phyloP scores from a whole-genome alignment of 2,329 filamentous ascomycete genomes.

The Falciphora oryzae region DNA sequence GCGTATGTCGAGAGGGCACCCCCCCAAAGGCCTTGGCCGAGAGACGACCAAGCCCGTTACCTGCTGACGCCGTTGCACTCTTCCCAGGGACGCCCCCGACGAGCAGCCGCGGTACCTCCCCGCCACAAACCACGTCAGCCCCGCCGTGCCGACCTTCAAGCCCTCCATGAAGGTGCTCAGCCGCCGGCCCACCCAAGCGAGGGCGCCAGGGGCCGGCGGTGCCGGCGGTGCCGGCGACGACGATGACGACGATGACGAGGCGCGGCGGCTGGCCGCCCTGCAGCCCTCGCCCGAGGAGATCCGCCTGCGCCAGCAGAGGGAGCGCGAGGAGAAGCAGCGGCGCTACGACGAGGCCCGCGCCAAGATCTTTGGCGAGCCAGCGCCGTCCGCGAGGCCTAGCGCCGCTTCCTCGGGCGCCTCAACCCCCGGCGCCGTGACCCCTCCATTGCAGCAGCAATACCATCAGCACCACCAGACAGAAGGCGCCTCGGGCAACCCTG shows the following conservation, averaged over 20 bases:
- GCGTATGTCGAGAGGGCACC: conserved; percentile 51
- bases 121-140: conserved; percentile 41
- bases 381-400: conserved; percentile 15
- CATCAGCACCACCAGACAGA: background rate
- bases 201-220: background rate
- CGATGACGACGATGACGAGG: conserved; percentile 58
- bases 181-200: conserved; percentile 63
- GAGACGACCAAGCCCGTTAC: background rate
- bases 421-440: conserved; percentile 56
- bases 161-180: conserved; percentile 78
- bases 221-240: conserved; percentile 29
- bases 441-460: conserved; percentile 35
- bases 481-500: background rate
- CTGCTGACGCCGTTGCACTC: background rate
- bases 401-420: conserved; percentile 46
- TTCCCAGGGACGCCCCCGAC: conserved; percentile 62
- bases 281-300: conserved; percentile 71
- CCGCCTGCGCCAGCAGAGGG: conserved; percentile 67
- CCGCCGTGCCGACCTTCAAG: conserved; percentile 66
- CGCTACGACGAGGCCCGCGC: conserved; percentile 86
- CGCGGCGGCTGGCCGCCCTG: conserved; percentile 48
- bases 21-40: background rate
- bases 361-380: conserved; percentile 69
- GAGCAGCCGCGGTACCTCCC: conserved; percentile 24
- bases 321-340: conserved; percentile 83